Percentiles rank a stretch among this genome's conserved stretches.
Evolutionary conservation across 306 rosid genomes (phyloP).

Genomic region (Albizia julibrissin): DNA sequence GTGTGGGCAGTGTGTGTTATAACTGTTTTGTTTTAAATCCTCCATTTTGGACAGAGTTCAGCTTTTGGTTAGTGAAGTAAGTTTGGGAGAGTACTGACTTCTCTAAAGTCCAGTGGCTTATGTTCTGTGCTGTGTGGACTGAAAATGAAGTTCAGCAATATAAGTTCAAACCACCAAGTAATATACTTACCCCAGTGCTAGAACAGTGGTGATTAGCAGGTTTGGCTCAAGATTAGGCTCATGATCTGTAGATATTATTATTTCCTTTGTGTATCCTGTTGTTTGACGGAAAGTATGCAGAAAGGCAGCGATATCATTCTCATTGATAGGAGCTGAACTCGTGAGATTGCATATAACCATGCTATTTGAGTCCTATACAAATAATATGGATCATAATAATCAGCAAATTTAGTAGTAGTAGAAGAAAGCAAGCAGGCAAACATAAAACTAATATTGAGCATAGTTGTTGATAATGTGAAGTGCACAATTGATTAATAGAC

Average conservation of each 20-base stretch:
- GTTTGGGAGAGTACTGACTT: neutral
- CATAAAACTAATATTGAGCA: constrained; percentile 19
- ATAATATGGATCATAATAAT: constrained; percentile 8
- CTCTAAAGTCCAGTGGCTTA: neutral
- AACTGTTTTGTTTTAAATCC: neutral
- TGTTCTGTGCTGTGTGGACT: neutral
- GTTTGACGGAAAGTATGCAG: constrained; percentile 66
- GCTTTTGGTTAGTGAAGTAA: neutral
- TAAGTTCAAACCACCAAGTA: constrained; percentile 30
- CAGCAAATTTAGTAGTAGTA: constrained; percentile 9
- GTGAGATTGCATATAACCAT: constrained; percentile 69
- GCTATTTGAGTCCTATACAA: constrained; percentile 67
- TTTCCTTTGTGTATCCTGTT: constrained; percentile 57
- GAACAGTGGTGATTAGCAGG: constrained; percentile 72
- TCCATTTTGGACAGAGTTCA: neutral
- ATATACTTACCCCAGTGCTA: constrained; percentile 68
- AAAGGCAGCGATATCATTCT: constrained; percentile 49
- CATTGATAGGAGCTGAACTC: constrained; percentile 52
- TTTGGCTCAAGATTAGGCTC: constrained; percentile 81
- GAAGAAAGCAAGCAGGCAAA: constrained; percentile 24
- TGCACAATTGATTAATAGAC: too few species aligned
- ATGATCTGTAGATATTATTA: constrained; percentile 57
- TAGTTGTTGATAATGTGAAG: neutral
- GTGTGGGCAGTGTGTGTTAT: neutral
- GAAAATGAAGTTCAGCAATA: constrained; percentile 8